phyloP scores from a whole-genome alignment of 495 filamentous ascomycete species.

The Penicillium pulvis region DNA sequence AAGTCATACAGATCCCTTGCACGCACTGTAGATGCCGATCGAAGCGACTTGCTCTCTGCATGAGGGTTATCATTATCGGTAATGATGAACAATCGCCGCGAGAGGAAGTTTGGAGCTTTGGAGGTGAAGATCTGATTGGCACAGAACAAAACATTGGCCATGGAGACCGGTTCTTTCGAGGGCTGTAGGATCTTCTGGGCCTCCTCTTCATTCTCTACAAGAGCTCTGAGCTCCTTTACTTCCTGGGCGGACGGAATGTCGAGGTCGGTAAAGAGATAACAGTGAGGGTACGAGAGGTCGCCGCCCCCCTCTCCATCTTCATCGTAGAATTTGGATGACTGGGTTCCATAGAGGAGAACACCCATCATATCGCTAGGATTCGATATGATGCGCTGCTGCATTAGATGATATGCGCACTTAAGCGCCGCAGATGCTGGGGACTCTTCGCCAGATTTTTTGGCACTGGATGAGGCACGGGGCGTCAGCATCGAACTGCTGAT shows the following conservation, averaged over 20 bases:
- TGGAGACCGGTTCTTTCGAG: conserved; percentile 67
- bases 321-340: conserved; percentile 78
- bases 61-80: conserved; percentile 95
- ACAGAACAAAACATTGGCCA: conserved; percentile 92
- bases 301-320: conserved; percentile 63
- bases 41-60: conserved; percentile 64
- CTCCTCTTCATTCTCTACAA: conserved; percentile 77
- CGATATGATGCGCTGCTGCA: conserved; percentile 97
- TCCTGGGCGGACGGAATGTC: conserved; percentile 85
- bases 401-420: conserved; percentile 91
- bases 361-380: conserved; percentile 98
- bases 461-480: conserved; percentile 60
- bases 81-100: conserved; percentile 88
- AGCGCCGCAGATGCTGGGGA: conserved; percentile 78
- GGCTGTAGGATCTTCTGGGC: conserved; percentile 64
- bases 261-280: conserved; percentile 88
- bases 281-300: conserved; percentile 78
- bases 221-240: conserved; percentile 72
- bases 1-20: conserved; percentile 96
- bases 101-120: conserved; percentile 91
- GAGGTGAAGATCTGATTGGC: conserved; percentile 97
- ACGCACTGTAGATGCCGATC: conserved; percentile 76
- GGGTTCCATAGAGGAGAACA: conserved; percentile 88
- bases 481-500: conserved; percentile 88
- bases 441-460: conserved; percentile 73